Base-by-base conservation (phyloP, 345 rosid genomes). In the Diplotaxis tenuifolia region DNA sequence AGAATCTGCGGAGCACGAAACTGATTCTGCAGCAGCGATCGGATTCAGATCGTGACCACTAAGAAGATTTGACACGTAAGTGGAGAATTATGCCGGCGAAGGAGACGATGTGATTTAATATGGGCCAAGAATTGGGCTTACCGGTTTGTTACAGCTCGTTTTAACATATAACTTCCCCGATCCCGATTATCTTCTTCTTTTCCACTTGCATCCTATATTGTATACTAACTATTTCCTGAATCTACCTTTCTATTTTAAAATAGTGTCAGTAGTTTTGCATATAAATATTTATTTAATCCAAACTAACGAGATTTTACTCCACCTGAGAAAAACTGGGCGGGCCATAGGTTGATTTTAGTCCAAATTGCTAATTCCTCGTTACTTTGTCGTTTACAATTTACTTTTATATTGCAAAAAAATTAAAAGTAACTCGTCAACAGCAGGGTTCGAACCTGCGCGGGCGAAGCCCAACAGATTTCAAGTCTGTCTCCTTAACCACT, bases 401-500 rank as follows among this genome's bases (percentile, higher is more conserved):
- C 2, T 19, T 15, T 52, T 52, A 9, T 7, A 20, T 49, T 6
- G 54, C 2, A 9, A 53, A 4, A n/a, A 4, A 53, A 1, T 23
- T 1, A 23, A 25, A 1, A 0, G 21, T 18, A 9, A 1, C 0
- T 12, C 93, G 89, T 86, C 86, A 87, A 87, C 88, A 87, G 88
- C 85, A 87, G 90, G 94, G 85, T 87, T 89, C 87, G 91, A 91
- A 88, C 88, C 87, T 86, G 89, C 88, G 89, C 85, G 87, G 88
- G 91, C 89, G 75, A 14, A 83, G 84, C 91, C 88, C 88, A 87
- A 86, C 84, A 87, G 88, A 91, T 91, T 88, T 91, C 92, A 87
- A 86, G 92, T 89, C 93, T 88, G 86, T 86, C 96, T 91, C 95
- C 95, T 91, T 94, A 87, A 91, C 93, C 96, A 88, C 95, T 91